These are phyloP conservation scores for Pythium guiyangense DNA, from an alignment of 352 stramenopile genomes.

Conservation along the genomic window DNA sequence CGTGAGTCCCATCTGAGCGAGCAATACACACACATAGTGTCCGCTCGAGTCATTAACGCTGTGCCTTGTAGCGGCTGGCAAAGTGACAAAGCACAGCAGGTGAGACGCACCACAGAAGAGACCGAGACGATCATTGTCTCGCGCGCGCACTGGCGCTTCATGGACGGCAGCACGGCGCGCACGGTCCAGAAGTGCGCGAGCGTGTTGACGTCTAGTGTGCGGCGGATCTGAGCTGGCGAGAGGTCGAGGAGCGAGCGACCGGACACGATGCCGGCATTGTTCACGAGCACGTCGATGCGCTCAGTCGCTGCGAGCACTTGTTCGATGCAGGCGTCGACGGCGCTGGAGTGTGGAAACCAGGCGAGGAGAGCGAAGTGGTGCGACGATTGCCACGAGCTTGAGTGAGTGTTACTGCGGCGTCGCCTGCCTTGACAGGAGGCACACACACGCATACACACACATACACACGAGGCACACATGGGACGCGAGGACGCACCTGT, in stretches of 20 bases:
- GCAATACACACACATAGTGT: not conserved
- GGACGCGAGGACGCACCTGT: slow-evolving; percentile 28
- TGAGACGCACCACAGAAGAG: slow-evolving; percentile 53
- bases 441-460: too few relatives aligned
- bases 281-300: slow-evolving; percentile 49
- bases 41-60: too few relatives aligned
- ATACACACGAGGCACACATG: not conserved
- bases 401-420: too few relatives aligned
- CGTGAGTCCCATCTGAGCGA: slow-evolving; percentile 59
- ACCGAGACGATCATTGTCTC: slow-evolving; percentile 61
- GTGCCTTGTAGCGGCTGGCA: not conserved
- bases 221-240: slow-evolving; percentile 35
- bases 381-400: too few relatives aligned
- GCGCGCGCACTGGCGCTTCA: slow-evolving; percentile 33
- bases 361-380: too few relatives aligned
- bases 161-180: slow-evolving; percentile 51
- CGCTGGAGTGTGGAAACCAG: slow-evolving; percentile 11
- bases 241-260: slow-evolving; percentile 36
- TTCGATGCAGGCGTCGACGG: slow-evolving; percentile 26
- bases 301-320: slow-evolving; percentile 24
- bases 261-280: slow-evolving; percentile 57
- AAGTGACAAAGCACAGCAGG: not conserved
- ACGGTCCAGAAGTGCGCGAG: slow-evolving; percentile 76
- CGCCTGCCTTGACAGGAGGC: too few relatives aligned
- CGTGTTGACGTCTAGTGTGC: slow-evolving; percentile 58